Percentiles rank a stretch among this genome's conserved stretches.
Evolutionary conservation across 768 basidiomycete genomes (phyloP).

Genomic region (Lactifluus subvellereus): DNA sequence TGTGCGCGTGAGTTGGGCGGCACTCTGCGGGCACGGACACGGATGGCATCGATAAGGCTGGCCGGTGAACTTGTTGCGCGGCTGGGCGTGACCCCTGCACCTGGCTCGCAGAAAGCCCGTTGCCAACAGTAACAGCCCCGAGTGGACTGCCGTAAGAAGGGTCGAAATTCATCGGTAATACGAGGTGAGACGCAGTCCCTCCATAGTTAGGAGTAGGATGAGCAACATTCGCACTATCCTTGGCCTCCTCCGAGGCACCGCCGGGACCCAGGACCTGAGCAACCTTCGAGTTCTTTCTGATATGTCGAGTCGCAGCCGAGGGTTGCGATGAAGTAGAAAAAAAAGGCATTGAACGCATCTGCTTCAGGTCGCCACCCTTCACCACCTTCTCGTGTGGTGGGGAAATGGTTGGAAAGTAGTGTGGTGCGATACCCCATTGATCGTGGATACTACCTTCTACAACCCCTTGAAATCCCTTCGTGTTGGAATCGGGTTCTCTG

Average conservation of each 20-base stretch:
- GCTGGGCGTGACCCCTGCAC: not conserved
- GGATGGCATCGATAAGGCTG: slow-evolving; percentile 4
- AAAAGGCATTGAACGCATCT: slow-evolving; percentile 12
- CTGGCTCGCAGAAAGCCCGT: not conserved
- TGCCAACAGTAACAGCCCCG: not conserved
- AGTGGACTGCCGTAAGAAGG: slow-evolving; percentile 1
- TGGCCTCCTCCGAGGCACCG: not conserved
- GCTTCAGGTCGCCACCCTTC: not conserved
- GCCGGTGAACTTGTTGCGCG: not conserved
- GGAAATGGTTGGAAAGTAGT: not conserved
- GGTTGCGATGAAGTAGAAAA: not conserved
- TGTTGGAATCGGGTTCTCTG: slow-evolving; percentile 8
- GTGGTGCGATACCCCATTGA: slow-evolving; percentile 7
- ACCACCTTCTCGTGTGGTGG: not conserved
- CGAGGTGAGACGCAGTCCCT: slow-evolving; percentile 9
- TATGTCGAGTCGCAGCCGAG: not conserved
- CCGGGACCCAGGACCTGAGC: not conserved
- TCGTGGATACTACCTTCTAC: not conserved
- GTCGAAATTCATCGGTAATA: slow-evolving; percentile 14
- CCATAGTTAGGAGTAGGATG: not conserved
- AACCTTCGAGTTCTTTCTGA: slow-evolving; percentile 12
- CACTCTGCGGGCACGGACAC: not conserved
- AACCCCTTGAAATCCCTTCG: not conserved
- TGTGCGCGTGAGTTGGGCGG: not conserved
- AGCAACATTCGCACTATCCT: not conserved